These are phyloP conservation scores for Mortierella sp. DNA, from an alignment of 371 early-diverging fungal species.

Conservation along the genomic window DNA sequence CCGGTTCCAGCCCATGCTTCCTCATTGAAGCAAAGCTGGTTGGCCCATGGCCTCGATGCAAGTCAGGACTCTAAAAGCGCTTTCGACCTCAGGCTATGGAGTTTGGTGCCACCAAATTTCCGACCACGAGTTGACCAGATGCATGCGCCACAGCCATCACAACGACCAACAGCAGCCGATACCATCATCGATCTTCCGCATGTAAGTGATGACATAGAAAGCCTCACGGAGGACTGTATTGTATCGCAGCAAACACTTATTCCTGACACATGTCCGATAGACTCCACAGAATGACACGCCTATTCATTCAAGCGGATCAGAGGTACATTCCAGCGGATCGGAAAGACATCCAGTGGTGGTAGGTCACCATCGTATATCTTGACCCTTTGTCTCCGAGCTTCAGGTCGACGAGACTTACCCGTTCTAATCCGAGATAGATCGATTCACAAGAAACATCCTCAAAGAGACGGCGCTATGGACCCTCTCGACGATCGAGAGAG, in stretches of 20 bases:
- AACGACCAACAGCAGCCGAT: constrained; percentile 13
- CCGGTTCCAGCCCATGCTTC: background rate
- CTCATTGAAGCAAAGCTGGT: background rate
- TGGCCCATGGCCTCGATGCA: background rate
- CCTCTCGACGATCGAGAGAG: constrained; percentile 2
- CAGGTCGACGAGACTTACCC: background rate
- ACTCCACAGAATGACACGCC: background rate
- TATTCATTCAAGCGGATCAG: background rate
- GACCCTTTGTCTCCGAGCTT: background rate
- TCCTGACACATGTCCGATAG: background rate
- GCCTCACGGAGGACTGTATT: too few relatives aligned
- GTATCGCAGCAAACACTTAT: background rate
- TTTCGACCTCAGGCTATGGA: constrained; percentile 20
- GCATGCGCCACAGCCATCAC: background rate
- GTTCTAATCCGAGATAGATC: background rate
- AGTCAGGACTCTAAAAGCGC: background rate
- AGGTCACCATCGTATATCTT: background rate
- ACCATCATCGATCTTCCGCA: constrained; percentile 3
- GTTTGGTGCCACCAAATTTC: constrained; percentile 16
- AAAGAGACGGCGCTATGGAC: constrained; percentile 16
- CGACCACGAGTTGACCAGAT: background rate
- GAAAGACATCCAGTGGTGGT: background rate
- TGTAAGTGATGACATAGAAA: background rate
- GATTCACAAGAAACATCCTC: constrained; percentile 8
- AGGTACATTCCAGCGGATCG: background rate